These are phyloP conservation scores for Coriaria nepalensis DNA, from an alignment of 306 rosid genomes.

Conservation along the genomic window DNA sequence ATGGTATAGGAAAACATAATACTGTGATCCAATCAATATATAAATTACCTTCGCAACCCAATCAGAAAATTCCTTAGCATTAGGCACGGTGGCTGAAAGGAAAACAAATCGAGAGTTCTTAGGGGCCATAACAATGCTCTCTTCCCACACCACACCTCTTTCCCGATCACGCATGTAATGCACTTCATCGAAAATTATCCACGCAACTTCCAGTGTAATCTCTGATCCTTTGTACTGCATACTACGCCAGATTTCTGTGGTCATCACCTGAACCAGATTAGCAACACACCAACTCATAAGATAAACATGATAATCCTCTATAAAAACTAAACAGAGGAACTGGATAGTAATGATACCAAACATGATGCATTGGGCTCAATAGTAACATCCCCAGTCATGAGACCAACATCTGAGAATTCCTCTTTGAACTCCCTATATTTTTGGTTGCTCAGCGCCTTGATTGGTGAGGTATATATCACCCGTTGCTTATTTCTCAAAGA, in stretches of 20 bases:
- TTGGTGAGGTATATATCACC: conserved; percentile 87
- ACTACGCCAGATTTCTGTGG: conserved; percentile 93
- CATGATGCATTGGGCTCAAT: conserved; percentile 89
- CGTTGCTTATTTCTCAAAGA: conserved; percentile 67
- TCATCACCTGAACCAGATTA: conserved; percentile 60
- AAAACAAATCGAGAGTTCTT: conserved; percentile 82
- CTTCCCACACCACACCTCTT: conserved; percentile 98
- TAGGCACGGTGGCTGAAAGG: conserved; percentile 92
- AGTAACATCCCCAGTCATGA: conserved; percentile 96
- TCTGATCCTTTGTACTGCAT: conserved; percentile 98
- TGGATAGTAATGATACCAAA: conserved; percentile 29
- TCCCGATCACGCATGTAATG: conserved; percentile 97
- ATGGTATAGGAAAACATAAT: neutral
- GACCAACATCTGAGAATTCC: conserved; percentile 90
- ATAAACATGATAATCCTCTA: neutral
- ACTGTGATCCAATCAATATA: neutral
- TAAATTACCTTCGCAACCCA: conserved; percentile 83
- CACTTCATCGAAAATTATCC: conserved; percentile 92
- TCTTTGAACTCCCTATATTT: conserved; percentile 84
- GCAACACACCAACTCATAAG: neutral
- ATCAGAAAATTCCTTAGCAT: conserved; percentile 87
- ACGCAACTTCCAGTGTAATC: conserved; percentile 78
- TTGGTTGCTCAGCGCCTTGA: conserved; percentile 94
- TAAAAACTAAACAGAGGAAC: neutral
- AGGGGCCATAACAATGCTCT: conserved; percentile 94